phyloP scores from a whole-genome alignment of 2,329 filamentous ascomycete species.

The Exophiala bonariae region DNA sequence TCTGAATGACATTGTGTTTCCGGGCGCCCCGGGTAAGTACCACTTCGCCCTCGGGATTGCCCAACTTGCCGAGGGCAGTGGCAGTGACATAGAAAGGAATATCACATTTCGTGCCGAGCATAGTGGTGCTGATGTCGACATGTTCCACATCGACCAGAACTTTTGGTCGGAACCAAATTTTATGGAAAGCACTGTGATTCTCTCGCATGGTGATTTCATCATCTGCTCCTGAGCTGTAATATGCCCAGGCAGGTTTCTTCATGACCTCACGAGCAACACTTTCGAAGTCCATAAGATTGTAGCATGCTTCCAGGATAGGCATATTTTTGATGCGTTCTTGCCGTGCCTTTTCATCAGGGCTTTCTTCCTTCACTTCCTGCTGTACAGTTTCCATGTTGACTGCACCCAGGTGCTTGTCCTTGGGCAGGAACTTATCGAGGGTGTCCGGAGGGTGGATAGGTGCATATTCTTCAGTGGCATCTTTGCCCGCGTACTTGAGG shows the following conservation, averaged over 20 bases:
- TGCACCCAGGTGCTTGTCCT: constrained; percentile 81
- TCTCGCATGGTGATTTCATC: constrained; percentile 94
- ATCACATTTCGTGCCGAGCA: constrained; percentile 82
- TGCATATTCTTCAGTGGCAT: constrained; percentile 88
- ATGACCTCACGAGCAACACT: constrained; percentile 84
- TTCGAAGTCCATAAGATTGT: constrained; percentile 95
- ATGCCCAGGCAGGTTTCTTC: constrained; percentile 97
- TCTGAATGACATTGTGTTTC: constrained; percentile 90
- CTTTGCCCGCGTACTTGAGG: constrained; percentile 92
- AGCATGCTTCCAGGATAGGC: constrained; percentile 82
- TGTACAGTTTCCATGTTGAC: constrained; percentile 73
- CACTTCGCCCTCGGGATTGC: constrained; percentile 86
- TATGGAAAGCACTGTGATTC: constrained; percentile 94
- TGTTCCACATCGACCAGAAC: constrained; percentile 87
- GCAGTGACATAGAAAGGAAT: constrained; percentile 97
- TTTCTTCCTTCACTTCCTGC: constrained; percentile 52
- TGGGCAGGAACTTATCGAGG: constrained; percentile 75
- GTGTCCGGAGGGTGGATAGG: constrained; percentile 89
- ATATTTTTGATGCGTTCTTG: constrained; percentile 72
- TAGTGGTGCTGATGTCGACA: constrained; percentile 83
- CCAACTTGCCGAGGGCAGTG: constrained; percentile 91
- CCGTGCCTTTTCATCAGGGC: constrained; percentile 72
- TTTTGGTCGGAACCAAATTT: constrained; percentile 93
- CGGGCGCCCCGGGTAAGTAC: constrained; percentile 79
- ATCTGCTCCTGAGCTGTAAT: constrained; percentile 92